Evolutionary conservation across 805 yeast species (phyloP), one percentile per base, ranked within the genome.

Genomic region (Pichia thaimueangensis): DNA sequence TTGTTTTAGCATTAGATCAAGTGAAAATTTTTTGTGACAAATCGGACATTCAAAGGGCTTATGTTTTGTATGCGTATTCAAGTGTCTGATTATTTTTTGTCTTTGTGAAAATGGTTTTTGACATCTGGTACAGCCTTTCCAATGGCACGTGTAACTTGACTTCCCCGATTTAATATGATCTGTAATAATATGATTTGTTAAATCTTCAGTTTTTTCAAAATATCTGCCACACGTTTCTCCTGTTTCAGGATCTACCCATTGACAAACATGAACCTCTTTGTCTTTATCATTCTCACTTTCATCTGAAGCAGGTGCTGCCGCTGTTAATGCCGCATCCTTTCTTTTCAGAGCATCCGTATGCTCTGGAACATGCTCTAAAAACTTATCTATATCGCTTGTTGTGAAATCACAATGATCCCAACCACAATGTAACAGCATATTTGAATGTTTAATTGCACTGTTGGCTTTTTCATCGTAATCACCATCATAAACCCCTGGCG

Each of bases 1-100:
- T 62, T 87, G 96, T 33, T 73, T 71, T 34, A 93, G 68, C 72
- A 83, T 82, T 25, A 82, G 67, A 38, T 83, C 86, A 33, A 84
- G 86, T 5, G 94, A 85, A 61, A 91, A 88, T 11, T 69, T 59
- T 43, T 80, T 78, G 3, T 76, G 71, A 59, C 98, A 93, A 0
- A 71, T 57, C 0, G 65, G 55, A 63, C 98, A 93, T 45, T 69
- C 68, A 59, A 73, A 83, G 0, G 97, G 97, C 57, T 82, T 80
- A 58, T 82, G 79, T 45, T 82, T 79, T 0, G 97, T 86, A 60
- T 93, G 98, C 5, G 82, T 82, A 60, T 84, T 93, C 37, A 93
- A 65, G 63, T 91, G 98, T 32, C 98, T 73, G 13, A 84, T 64
- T 8, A 88, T 65, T 61, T 91, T 93, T 54, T 91, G 97, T 24